A percentile compares a stretch with the other conserved stretches of the same genome.
phyloP scores from a whole-genome alignment of 2,329 filamentous ascomycete species.

The Sarocladiaceae sp. region DNA sequence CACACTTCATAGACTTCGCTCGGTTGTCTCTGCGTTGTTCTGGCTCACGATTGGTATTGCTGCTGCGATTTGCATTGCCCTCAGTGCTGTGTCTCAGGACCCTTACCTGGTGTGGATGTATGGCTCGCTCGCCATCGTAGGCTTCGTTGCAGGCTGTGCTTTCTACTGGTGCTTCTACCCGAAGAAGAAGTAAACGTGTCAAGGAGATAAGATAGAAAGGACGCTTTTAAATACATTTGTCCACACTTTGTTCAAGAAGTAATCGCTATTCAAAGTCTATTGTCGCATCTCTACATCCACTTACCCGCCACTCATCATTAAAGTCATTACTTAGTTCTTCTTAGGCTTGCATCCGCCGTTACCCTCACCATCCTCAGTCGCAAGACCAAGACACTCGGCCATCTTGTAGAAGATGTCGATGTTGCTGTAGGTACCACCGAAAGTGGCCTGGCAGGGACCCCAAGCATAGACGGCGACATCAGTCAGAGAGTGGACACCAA shows the following conservation, averaged over 20 bases:
- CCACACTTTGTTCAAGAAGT: neutral
- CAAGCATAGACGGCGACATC: constrained; percentile 75
- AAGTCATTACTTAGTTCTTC: constrained; percentile 12
- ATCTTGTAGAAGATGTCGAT: constrained; percentile 75
- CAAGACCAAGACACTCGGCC: constrained; percentile 61
- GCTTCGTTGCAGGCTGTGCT: constrained; percentile 41
- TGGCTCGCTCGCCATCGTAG: constrained; percentile 46
- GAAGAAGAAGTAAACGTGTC: neutral
- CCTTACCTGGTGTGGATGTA: constrained; percentile 67
- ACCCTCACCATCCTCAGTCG: constrained; percentile 17
- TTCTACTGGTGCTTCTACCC: constrained; percentile 44
- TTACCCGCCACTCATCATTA: neutral
- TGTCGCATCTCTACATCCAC: neutral
- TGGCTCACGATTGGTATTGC: constrained; percentile 57
- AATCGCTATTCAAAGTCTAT: neutral
- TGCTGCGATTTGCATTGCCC: constrained; percentile 55
- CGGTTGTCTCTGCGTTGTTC: constrained; percentile 55
- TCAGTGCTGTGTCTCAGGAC: constrained; percentile 57
- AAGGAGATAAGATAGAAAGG: neutral
- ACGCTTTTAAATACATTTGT: neutral
- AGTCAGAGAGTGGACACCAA: constrained; percentile 74
- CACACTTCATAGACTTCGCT: constrained; percentile 51
- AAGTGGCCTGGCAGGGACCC: constrained; percentile 74
- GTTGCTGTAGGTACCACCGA: constrained; percentile 67
- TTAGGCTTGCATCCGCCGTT: constrained; percentile 19